phyloP scores from a whole-genome alignment of 805 yeast genomes.

The Yarrowia yakushimensis region DNA sequence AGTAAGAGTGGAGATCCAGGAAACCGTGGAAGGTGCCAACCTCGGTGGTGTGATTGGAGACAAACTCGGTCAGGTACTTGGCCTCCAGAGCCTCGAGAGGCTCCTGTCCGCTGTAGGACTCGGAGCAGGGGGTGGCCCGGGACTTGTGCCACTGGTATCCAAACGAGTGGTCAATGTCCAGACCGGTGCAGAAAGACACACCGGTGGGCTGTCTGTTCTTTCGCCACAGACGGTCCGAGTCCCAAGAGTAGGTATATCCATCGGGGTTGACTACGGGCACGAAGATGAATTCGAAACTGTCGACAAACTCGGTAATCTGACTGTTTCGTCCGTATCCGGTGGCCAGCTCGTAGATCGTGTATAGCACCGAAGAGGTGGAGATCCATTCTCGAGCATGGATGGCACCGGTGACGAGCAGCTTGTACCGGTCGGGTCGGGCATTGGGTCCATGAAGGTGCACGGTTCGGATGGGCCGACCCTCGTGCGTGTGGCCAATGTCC shows the following conservation, averaged over 20 bases:
- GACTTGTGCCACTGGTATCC: conserved; percentile 61
- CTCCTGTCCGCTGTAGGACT: conserved; percentile 72
- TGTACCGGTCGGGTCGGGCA: conserved; percentile 45
- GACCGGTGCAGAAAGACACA: conserved; percentile 66
- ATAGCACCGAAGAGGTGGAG: conserved; percentile 65
- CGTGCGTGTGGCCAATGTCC: conserved; percentile 69
- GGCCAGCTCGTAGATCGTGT: conserved; percentile 48
- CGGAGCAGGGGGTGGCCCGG: conserved; percentile 61
- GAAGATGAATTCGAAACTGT: conserved; percentile 65
- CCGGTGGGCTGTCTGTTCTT: conserved; percentile 79
- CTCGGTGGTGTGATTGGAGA: conserved; percentile 33
- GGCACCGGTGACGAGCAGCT: conserved; percentile 78
- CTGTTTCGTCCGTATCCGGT: conserved; percentile 32
- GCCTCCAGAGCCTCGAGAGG: conserved; percentile 68
- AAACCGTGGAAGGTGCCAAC: conserved; percentile 56
- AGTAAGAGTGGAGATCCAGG: conserved; percentile 78
- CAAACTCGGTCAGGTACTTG: conserved; percentile 27
- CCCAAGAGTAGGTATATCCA: conserved; percentile 85
- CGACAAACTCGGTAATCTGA: conserved; percentile 47
- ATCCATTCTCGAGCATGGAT: conserved; percentile 92
- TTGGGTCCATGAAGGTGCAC: conserved; percentile 50
- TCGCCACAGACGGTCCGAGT: conserved; percentile 76
- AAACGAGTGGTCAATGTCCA: conserved; percentile 80
- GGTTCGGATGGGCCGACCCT: conserved; percentile 67
- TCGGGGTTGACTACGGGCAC: conserved; percentile 88